These are phyloP conservation scores for Teratosphaeria gauchensis DNA, from an alignment of 2,329 filamentous ascomycete species.

Conservation along the genomic window DNA sequence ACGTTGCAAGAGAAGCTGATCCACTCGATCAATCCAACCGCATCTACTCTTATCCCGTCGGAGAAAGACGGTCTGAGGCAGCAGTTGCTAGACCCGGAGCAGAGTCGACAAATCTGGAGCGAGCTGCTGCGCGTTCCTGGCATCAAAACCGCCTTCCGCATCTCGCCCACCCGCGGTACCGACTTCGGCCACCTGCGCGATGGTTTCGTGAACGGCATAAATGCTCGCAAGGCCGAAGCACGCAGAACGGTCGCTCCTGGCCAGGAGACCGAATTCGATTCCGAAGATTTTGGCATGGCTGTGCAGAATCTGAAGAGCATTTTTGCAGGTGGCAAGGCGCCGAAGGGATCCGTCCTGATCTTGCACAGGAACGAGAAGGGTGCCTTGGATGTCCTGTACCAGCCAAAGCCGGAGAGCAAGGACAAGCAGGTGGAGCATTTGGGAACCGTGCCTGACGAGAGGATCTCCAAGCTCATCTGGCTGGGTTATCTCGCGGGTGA, in stretches of 20 bases:
- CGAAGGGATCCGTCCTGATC: conserved; percentile 70
- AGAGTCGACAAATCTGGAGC: conserved; percentile 66
- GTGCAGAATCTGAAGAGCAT: conserved; percentile 69
- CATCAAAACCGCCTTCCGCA: conserved; percentile 68
- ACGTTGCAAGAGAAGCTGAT: conserved; percentile 70
- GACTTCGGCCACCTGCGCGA: conserved; percentile 90
- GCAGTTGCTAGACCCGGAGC: conserved; percentile 57
- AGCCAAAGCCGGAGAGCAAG: conserved; percentile 34
- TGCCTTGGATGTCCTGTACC: conserved; percentile 56
- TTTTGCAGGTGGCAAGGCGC: conserved; percentile 69
- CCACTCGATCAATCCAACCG: conserved; percentile 62
- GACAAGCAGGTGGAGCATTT: conserved; percentile 43
- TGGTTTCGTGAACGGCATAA: conserved; percentile 79
- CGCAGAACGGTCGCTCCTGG: conserved; percentile 31
- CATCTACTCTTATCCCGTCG: conserved; percentile 70
- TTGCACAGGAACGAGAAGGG: conserved; percentile 60
- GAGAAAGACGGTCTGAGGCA: conserved; percentile 68
- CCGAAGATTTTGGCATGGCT: conserved; percentile 66
- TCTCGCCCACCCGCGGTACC: conserved; percentile 85
- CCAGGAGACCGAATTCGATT: conserved; percentile 45
- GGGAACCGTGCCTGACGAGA: conserved; percentile 66
- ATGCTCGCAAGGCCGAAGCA: conserved; percentile 55
- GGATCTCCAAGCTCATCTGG: conserved; percentile 75
- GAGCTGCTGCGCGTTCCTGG: conserved; percentile 55
- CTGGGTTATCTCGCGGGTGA: conserved; percentile 80